These are phyloP conservation scores for Emergomyces pasteurianus DNA, from an alignment of 2,329 filamentous ascomycete species.

Conservation along the genomic window DNA sequence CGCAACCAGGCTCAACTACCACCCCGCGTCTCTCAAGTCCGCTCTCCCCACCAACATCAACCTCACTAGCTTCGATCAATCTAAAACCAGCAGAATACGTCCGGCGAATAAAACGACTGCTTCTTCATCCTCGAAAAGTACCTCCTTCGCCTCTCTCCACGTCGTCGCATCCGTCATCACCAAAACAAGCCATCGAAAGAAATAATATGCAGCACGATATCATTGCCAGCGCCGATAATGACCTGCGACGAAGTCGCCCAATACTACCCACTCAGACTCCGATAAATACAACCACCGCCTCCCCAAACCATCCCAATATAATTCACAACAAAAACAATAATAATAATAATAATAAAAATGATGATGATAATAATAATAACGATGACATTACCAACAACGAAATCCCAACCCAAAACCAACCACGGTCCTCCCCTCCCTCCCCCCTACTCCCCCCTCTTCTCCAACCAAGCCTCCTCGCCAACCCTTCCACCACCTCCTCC, in stretches of 20 bases:
- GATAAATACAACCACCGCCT: background rate
- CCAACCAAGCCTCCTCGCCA: background rate
- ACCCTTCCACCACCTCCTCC: slow-evolving; percentile 1
- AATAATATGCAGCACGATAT: background rate
- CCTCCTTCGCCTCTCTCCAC: background rate
- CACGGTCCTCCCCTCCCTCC: background rate
- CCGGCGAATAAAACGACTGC: background rate
- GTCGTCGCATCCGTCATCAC: background rate
- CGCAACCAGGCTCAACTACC: background rate
- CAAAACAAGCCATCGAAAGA: background rate
- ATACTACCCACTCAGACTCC: background rate
- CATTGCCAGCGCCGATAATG: background rate
- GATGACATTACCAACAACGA: background rate
- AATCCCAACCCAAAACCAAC: background rate
- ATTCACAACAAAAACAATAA: background rate
- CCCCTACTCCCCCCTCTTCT: background rate
- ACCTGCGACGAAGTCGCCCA: background rate
- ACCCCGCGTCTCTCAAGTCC: background rate
- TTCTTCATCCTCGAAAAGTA: background rate
- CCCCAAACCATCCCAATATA: background rate
- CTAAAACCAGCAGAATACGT: background rate
- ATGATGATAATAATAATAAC: background rate
- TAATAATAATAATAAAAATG: background rate
- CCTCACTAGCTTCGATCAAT: background rate
- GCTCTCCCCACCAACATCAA: background rate